Evolutionary conservation across 1,139 yeast species (phyloP), one percentile per base, ranked within the genome.

Genomic region (Yamadazyma spencermartinsiae): DNA sequence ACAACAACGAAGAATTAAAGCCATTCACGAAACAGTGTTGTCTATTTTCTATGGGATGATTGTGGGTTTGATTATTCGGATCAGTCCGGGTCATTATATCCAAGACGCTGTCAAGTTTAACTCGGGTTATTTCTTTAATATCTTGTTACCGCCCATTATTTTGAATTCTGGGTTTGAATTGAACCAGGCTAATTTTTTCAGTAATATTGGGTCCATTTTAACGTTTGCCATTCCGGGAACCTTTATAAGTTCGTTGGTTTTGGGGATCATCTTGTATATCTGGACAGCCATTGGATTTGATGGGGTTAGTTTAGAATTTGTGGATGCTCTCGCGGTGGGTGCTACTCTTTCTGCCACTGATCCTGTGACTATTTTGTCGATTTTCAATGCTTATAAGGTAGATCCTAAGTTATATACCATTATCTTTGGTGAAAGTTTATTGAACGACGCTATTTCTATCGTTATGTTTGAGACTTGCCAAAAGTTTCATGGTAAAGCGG

Each of bases 391-490:
- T 12, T 92, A 94, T 65, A 89, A 90, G 60, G 99, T 94, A 24
- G 99, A 94, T 60, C 98, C 98, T 9, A 92, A 92, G 61, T 72
- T 94, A 35, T 94, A 94, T 66, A 92, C 98, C 16, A 89, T 94
- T 48, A 92, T 94, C 43, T 92, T 94, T 60, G 99, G 99, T 33
- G 99, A 94, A 63, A 86, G 96, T 4, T 70, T 94, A 47, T 69
- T 94, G 41, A 94, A 94, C 58, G 99, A 94, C 66, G 98, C 99
- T 31, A 95, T 94, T 46, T 90, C 98, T 46, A 94, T 94, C 60
- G 98, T 94, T 52, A 92, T 94, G 95, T 94, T 94, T 66, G 98
- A 94, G 68, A 94, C 99, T 0, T 90, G 98, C 55, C 98, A 90
- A 62, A 88, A 89, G 61, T 88, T 94, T 61, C 95, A 90, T 54